Base-by-base conservation (phyloP, 495 filamentous ascomycete species). In the Penicillium alfredii region DNA sequence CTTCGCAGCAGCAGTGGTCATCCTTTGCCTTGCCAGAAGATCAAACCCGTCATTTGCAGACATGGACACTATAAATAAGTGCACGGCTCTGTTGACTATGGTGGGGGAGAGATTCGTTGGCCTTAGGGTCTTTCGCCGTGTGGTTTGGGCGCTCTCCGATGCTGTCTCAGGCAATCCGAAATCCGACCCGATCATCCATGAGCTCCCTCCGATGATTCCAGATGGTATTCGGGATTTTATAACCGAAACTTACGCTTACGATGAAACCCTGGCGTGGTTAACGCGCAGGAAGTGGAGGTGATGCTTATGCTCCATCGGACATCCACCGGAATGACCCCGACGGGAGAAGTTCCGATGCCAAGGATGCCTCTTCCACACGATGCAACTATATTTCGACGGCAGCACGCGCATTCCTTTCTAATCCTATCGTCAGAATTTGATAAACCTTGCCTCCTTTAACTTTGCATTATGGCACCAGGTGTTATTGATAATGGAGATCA, bases 1-100 rank as follows among this genome's bases (percentile, higher is more conserved):
- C 7, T 56, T 56, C 33, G 43, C 35, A 10, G 49, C 53, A 6
- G 53, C 49, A 0, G 24, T 49, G n/a, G 15, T 37, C 6, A 14
- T 49, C 10, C 21, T 50, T 16, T 53, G 39, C 26, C 13, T 50
- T 9, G n/a, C 40, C 23, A 14, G 33, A 17, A 40, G 32, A 13
- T 18, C 34, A 2, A n/a, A 21, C 12, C 18, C 14, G 1, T 9
- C 36, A 31, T 33, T 23, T 9, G 15, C 17, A n/a, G 30, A 40
- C 9, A 16, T 10, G 14, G 22, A 25, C 13, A 32, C 44, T 36
- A 8, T 49, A 10, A 41, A 39, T 18, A 45, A 48, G 20, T 49
- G 45, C 17, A 47, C 45, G 11, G 30, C 41, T 29, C 15, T 49
- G 9, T 32, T 53, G 4, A 45, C 49, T 1, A 4, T 41, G 3